phyloP scores from a whole-genome alignment of 192 early-diverging fungal genomes.

The Rhizoclosmatium sp. region DNA sequence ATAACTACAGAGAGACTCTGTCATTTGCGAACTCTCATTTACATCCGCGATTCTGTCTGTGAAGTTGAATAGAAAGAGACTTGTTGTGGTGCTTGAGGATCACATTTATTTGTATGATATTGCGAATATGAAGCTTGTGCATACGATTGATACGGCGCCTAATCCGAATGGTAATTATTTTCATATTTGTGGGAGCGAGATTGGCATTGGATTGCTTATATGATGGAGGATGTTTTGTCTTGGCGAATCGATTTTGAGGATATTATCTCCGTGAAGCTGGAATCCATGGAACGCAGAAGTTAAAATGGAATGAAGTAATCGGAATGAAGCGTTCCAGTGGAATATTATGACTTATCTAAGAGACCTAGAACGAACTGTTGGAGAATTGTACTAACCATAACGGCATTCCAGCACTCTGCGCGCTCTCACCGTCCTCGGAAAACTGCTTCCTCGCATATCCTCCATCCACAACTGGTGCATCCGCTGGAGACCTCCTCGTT shows the following conservation, averaged over 20 bases:
- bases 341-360: neutral
- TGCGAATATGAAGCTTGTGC: slow-evolving; percentile 96
- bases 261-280: no score
- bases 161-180: slow-evolving; percentile 78
- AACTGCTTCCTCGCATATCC: slow-evolving; percentile 97
- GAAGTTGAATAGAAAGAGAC: slow-evolving; percentile 92
- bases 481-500: slow-evolving; percentile 86
- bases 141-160: slow-evolving; percentile 94
- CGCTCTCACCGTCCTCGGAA: slow-evolving; percentile 91
- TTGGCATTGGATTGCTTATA: neutral
- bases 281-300: no score
- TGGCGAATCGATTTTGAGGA: no score
- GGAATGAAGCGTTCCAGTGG: neutral
- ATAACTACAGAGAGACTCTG: slow-evolving; percentile 79
- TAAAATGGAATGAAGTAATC: no score
- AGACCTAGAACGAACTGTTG: neutral
- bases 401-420: slow-evolving; percentile 73
- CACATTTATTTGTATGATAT: slow-evolving; percentile 99
- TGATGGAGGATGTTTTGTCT: no score
- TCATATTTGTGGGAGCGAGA: neutral
- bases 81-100: slow-evolving; percentile 95
- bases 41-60: slow-evolving; percentile 91
- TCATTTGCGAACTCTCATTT: slow-evolving; percentile 97
- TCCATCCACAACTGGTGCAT: slow-evolving; percentile 61
- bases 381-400: neutral